Evolutionary conservation across 2,329 filamentous ascomycete species (phyloP).

Genomic region (Penicillium sp.): DNA sequence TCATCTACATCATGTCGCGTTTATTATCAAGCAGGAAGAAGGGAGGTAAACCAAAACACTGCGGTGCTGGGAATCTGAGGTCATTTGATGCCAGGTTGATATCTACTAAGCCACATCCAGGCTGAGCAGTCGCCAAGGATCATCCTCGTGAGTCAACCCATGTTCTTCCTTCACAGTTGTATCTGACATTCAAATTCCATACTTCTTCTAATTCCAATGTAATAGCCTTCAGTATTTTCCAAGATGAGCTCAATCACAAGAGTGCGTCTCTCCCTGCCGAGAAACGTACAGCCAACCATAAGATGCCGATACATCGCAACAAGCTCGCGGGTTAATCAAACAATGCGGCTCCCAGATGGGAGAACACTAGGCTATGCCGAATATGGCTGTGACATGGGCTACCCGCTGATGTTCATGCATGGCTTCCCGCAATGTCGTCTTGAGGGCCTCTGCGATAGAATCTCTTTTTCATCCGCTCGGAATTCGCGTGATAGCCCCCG

Average conservation of each 20-base stretch:
- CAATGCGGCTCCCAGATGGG: constrained; percentile 32
- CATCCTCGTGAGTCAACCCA: neutral
- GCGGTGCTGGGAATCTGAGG: too few relatives aligned
- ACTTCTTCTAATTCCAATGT: neutral
- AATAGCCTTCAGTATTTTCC: neutral
- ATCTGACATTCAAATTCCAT: neutral
- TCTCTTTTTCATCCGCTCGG: constrained; percentile 33
- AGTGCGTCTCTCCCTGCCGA: neutral
- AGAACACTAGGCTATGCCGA: constrained; percentile 47
- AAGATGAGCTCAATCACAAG: neutral
- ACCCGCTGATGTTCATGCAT: constrained; percentile 46
- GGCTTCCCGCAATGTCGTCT: constrained; percentile 46
- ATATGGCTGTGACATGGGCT: constrained; percentile 39
- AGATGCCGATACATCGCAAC: neutral
- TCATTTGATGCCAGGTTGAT: too few relatives aligned
- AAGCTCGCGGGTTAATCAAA: constrained; percentile 14
- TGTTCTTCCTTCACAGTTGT: neutral
- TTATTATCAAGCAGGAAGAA: too few relatives aligned
- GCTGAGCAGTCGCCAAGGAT: neutral
- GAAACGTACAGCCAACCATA: neutral
- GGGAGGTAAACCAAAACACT: too few relatives aligned
- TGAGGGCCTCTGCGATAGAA: constrained; percentile 40
- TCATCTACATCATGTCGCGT: too few relatives aligned
- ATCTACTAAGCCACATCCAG: neutral
- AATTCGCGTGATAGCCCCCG: constrained; percentile 44